These are phyloP conservation scores for Orbilia javanica DNA, from an alignment of 2,329 filamentous ascomycete genomes.

Conservation along the genomic window DNA sequence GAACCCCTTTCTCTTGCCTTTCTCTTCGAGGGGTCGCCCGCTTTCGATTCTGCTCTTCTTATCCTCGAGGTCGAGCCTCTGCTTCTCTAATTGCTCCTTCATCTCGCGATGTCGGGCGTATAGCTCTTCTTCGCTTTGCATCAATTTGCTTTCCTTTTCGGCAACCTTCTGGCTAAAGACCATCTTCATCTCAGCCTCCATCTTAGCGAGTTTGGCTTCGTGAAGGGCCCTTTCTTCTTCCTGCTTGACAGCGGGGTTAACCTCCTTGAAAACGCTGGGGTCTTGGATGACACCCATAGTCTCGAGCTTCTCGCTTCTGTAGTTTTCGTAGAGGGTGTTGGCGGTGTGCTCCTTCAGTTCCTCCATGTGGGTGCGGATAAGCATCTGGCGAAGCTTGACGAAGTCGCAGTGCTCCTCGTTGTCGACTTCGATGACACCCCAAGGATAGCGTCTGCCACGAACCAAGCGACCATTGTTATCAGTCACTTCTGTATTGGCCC, in stretches of 20 bases:
- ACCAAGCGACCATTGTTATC: conserved; percentile 94
- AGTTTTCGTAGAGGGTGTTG: conserved; percentile 99
- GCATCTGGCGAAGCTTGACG: conserved; percentile 99
- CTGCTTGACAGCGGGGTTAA: conserved; percentile 99
- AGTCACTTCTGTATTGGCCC: conserved; percentile 93
- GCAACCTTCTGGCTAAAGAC: conserved; percentile 99
- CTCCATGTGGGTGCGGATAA: conserved; percentile 99
- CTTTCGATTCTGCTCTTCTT: conserved; percentile 97
- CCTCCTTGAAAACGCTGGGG: conserved; percentile 99
- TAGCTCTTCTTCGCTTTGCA: conserved; percentile 98
- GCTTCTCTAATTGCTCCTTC: conserved; percentile 98
- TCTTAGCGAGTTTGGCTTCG: conserved; percentile 99
- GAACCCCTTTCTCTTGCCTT: conserved; percentile 99
- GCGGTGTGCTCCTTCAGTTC: conserved; percentile 99
- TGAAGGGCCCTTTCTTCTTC: conserved; percentile 98
- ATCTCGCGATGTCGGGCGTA: conserved; percentile 98
- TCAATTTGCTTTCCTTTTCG: conserved; percentile 99
- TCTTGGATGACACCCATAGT: conserved; percentile 99
- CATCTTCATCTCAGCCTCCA: conserved; percentile 99
- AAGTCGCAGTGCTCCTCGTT: conserved; percentile 99
- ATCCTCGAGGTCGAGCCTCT: conserved; percentile 94
- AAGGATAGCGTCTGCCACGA: conserved; percentile 94
- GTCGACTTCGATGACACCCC: conserved; percentile 98
- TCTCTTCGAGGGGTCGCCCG: conserved; percentile 94
- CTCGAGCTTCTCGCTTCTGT: conserved; percentile 99